A percentile compares a stretch with the other conserved stretches of the same genome.
Evolutionary conservation across 225 moss, liverwort and hornwort species (phyloP).

Genomic region (Pseudoscleropodium purum): DNA sequence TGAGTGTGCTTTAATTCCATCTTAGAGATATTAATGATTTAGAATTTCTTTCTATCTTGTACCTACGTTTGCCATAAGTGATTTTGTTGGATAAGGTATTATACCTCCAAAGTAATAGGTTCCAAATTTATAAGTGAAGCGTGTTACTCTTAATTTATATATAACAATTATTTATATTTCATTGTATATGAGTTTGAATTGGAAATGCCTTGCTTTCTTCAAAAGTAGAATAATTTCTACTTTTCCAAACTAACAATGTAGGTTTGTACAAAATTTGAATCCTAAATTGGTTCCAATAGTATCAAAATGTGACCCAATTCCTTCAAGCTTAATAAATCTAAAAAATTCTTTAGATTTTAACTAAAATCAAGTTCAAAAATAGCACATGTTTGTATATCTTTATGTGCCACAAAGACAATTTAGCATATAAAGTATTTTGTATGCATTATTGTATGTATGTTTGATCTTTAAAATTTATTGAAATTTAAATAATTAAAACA

Average conservation of each 20-base stretch:
- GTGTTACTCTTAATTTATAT: background rate
- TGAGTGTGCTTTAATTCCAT: too few relatives aligned
- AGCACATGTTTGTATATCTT: too few relatives aligned
- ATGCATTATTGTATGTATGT: background rate
- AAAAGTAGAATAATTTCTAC: too few relatives aligned
- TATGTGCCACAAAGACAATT: background rate
- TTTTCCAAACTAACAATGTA: too few relatives aligned
- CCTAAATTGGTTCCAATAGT: background rate
- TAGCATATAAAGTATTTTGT: background rate
- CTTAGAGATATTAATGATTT: too few relatives aligned
- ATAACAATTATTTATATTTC: background rate
- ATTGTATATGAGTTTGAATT: background rate
- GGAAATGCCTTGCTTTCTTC: background rate
- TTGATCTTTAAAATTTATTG: background rate
- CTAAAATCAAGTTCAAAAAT: background rate
- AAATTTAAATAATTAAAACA: background rate
- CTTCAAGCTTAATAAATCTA: background rate
- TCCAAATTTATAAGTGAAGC: background rate
- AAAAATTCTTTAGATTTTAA: background rate
- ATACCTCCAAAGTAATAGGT: background rate
- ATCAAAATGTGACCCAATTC: background rate
- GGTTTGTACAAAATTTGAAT: too few relatives aligned
- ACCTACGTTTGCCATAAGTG: background rate
- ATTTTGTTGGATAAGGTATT: background rate
- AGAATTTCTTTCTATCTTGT: too few relatives aligned